phyloP scores from a whole-genome alignment of 2,329 filamentous ascomycete genomes.

The Curvularia eragrostidis region DNA sequence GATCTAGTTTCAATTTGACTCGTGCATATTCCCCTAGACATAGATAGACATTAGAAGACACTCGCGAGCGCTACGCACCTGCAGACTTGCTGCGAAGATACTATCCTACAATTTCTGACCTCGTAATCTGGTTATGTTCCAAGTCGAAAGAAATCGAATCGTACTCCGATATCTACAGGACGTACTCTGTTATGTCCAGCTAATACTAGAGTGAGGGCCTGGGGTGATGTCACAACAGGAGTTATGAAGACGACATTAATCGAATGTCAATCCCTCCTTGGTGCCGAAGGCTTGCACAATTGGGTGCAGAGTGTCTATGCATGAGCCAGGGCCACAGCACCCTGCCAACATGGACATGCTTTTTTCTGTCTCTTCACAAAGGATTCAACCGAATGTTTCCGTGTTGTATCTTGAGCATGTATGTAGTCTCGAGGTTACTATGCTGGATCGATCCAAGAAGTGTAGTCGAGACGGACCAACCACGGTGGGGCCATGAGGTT shows the following conservation, averaged over 20 bases:
- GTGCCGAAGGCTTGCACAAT: neutral
- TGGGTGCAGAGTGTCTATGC: neutral
- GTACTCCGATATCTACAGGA: neutral
- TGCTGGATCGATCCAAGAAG: neutral
- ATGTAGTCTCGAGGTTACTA: neutral
- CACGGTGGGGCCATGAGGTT: slow-evolving; percentile 5
- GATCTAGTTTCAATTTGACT: neutral
- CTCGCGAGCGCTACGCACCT: neutral
- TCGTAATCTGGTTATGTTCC: neutral
- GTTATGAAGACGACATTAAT: neutral
- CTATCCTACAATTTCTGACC: neutral
- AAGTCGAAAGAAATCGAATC: neutral
- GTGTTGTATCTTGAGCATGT: too few relatives aligned
- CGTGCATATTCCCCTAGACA: neutral
- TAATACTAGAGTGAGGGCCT: neutral
- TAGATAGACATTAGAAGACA: slow-evolving; percentile 2
- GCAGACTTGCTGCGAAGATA: neutral
- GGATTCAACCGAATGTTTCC: too few relatives aligned
- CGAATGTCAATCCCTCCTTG: neutral
- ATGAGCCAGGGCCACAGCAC: neutral
- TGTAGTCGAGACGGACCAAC: neutral
- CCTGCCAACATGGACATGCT: neutral
- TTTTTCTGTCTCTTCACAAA: neutral
- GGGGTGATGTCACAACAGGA: neutral
- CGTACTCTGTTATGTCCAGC: neutral